phyloP scores from a whole-genome alignment of 805 yeast genomes.

The Ogataea naganishii region DNA sequence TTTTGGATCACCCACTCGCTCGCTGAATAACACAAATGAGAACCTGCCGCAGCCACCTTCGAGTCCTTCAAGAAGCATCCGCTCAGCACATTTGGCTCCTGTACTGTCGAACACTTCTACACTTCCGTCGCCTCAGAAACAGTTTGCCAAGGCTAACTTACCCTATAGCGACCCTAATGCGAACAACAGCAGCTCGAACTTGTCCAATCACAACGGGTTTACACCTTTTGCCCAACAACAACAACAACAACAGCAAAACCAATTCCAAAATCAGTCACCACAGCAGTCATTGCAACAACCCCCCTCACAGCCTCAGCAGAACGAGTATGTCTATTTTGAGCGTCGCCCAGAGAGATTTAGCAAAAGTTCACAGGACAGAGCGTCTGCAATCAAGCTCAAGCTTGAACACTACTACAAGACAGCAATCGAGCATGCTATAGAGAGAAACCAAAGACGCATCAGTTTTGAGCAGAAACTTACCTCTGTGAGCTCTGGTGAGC shows the following conservation, averaged over 20 bases:
- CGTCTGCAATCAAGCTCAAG: slow-evolving; percentile 74
- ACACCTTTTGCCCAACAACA: slow-evolving; percentile 5
- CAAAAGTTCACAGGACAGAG: slow-evolving; percentile 70
- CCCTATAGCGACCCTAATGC: slow-evolving; percentile 13
- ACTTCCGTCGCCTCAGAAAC: slow-evolving; percentile 17
- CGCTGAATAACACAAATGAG: slow-evolving; percentile 6
- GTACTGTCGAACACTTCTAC: slow-evolving; percentile 21
- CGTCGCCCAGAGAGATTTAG: slow-evolving; percentile 75
- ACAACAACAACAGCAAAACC: slow-evolving; percentile 7
- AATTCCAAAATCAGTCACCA: slow-evolving; percentile 10
- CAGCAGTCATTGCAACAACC: slow-evolving; percentile 8
- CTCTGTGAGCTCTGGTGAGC: slow-evolving; percentile 73
- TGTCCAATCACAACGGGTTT: slow-evolving; percentile 7
- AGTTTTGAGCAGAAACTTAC: slow-evolving; percentile 69
- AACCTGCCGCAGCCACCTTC: slow-evolving; percentile 20
- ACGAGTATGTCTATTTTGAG: slow-evolving; percentile 62
- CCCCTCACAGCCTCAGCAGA: slow-evolving; percentile 2
- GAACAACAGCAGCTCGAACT: slow-evolving; percentile 22
- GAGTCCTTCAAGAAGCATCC: slow-evolving; percentile 25
- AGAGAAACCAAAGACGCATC: slow-evolving; percentile 86
- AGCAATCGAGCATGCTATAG: slow-evolving; percentile 87
- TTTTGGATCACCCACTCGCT: slow-evolving; percentile 18
- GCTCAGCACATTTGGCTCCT: slow-evolving; percentile 21
- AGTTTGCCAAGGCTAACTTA: slow-evolving; percentile 11
- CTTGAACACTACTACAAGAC: slow-evolving; percentile 80